phyloP scores from a whole-genome alignment of 257 asterid species.

The Solanum chiquidenum region DNA sequence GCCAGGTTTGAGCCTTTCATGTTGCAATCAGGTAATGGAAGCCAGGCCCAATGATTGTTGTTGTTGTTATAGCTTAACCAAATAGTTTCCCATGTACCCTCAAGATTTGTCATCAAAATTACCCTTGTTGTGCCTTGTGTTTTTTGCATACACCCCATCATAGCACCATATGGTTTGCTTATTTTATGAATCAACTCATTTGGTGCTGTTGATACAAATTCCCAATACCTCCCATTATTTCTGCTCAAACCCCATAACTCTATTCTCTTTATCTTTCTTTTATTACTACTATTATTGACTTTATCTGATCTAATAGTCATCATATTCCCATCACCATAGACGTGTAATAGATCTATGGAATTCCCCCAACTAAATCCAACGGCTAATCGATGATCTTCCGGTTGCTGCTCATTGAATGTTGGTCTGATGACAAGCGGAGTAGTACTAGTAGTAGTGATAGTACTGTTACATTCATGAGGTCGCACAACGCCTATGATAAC shows the following conservation, averaged over 20 bases:
- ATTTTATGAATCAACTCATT: constrained; percentile 15
- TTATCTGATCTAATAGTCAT: constrained; percentile 15
- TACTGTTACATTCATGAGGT: not conserved
- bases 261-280: constrained; percentile 10
- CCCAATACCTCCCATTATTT: constrained; percentile 23
- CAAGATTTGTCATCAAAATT: constrained; percentile 31
- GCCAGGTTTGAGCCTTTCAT: constrained; percentile 37
- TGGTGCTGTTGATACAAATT: constrained; percentile 20
- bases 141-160: constrained; percentile 37
- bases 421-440: constrained; percentile 18
- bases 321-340: constrained; percentile 34
- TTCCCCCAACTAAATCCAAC: constrained; percentile 18
- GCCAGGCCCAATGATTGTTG: constrained; percentile 11
- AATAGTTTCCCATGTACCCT: constrained; percentile 29
- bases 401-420: constrained; percentile 4
- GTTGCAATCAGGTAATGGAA: constrained; percentile 19
- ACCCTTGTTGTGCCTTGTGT: constrained; percentile 14
- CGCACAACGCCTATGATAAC: constrained; percentile 12
- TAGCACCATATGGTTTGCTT: constrained; percentile 31
- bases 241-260: constrained; percentile 29
- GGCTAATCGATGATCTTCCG: not conserved
- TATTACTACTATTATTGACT: not conserved
- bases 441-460: not conserved
- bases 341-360: constrained; percentile 13
- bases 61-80: constrained; percentile 21